Base-by-base conservation (phyloP, 1,139 yeast species). In the Magnusiomyces sp. region DNA sequence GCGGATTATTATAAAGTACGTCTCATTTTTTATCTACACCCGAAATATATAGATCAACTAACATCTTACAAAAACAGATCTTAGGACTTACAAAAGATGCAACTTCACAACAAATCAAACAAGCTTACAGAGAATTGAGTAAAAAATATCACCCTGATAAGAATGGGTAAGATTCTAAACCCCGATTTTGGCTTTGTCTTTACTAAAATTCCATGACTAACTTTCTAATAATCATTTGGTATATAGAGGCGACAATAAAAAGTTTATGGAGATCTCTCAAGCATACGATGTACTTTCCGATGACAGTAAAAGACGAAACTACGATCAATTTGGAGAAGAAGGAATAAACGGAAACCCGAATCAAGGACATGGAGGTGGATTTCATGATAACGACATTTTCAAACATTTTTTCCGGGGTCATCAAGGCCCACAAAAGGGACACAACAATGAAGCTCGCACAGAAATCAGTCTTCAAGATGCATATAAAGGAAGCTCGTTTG, bases 61-160 rank as follows among this genome's bases (percentile, higher is more conserved):
- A n/a, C n/a, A n/a, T n/a, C n/a, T n/a, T n/a, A n/a, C n/a, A n/a
- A n/a, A n/a, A n/a, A n/a, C n/a, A 66, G 60, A 69, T 81, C 3
- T 72, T 90, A n/a, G 97, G 95, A 0, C 73, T 90, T 6, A 62
- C 72, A 14, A 79, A 74, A 58, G 73, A 75, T 57, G 95, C 96
- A 0, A 75, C 75, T 49, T 95, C 86, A 27, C 81, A 78, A 58
- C 90, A 90, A 53, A 86, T 92, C 70, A 88, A 87, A 64, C 79
- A 81, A 54, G 96, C 97, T 0, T 92, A 90, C 66, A 71, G 96
- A 58, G 79, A 79, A 54, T 71, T 92, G 56, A 83, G 94, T 58
- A 84, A 89, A 65, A 87, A 86, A 62, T 89, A 79, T 66, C 98
- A 92, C 63, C 98, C 98, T 1, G 98, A 92, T 66, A 92, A 94